Conservation (phyloP, 2,329 filamentous ascomycete genomes). For the Elsinoe perseae region DNA sequence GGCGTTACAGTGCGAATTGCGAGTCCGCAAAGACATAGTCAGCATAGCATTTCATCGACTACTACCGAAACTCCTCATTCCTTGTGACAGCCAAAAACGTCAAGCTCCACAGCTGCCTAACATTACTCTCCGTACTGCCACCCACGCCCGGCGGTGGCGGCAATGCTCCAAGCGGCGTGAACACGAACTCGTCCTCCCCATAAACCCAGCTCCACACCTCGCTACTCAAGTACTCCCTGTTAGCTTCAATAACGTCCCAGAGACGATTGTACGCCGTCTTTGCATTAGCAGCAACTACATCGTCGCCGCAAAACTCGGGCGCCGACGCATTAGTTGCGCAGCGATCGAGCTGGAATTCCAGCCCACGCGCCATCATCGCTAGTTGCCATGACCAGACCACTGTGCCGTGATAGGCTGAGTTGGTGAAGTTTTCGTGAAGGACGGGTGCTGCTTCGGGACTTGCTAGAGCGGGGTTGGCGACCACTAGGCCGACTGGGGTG, state of each 20-base stretch:
- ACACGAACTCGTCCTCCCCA: conserved; percentile 39
- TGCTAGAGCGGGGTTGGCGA: conserved; percentile 55
- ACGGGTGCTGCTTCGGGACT: conserved; percentile 31
- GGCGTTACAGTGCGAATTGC: too few relatives aligned
- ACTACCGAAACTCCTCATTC: conserved; percentile 25
- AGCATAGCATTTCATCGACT: background rate
- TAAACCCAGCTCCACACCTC: conserved; percentile 60
- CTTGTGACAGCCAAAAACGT: conserved; percentile 49
- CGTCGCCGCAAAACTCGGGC: conserved; percentile 47
- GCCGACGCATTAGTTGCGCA: conserved; percentile 32
- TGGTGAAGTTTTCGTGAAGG: conserved; percentile 48
- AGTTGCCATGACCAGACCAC: conserved; percentile 60
- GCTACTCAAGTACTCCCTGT: conserved; percentile 43
- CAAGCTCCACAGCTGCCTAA: conserved; percentile 52
- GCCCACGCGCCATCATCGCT: conserved; percentile 55
- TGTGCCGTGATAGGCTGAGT: conserved; percentile 54
- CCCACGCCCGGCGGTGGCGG: conserved; percentile 38
- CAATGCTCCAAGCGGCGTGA: conserved; percentile 46
- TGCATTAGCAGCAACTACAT: conserved; percentile 35
- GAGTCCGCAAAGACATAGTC: too few relatives aligned
- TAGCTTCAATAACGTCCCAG: conserved; percentile 55
- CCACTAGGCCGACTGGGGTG: conserved; percentile 49
- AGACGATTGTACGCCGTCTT: conserved; percentile 50
- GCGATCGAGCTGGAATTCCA: conserved; percentile 50
- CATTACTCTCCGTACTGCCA: conserved; percentile 40